These are phyloP conservation scores for Tricholoma hemisulphureum DNA, from an alignment of 768 basidiomycete genomes.

Conservation along the genomic window DNA sequence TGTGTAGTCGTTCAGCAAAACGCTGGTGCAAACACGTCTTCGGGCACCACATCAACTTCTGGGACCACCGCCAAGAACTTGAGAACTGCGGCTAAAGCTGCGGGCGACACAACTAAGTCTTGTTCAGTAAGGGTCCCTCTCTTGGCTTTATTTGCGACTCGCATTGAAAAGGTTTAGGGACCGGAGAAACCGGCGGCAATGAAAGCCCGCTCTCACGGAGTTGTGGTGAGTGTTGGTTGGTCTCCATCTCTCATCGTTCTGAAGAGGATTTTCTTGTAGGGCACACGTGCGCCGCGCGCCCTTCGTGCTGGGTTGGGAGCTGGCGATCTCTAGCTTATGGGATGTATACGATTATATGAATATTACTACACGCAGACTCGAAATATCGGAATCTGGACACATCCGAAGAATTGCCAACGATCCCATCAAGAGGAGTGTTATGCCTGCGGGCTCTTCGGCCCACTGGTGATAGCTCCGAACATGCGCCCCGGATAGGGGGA, in stretches of 20 bases:
- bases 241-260: neutral
- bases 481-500: no score
- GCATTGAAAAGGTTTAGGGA: neutral
- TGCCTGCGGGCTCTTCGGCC: no score
- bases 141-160: conserved; percentile 8
- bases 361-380: no score
- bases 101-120: neutral
- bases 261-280: conserved; percentile 23
- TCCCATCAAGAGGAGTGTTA: no score
- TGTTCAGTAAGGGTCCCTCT: conserved; percentile 5
- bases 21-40: conserved; percentile 14
- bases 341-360: conserved; percentile 19
- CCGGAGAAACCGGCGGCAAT: conserved; percentile 4
- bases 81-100: conserved; percentile 7
- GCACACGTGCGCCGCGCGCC: conserved; percentile 41
- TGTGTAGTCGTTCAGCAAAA: conserved; percentile 49
- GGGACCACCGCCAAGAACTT: conserved; percentile 17
- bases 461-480: no score
- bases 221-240: conserved; percentile 16
- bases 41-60: conserved; percentile 10
- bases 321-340: conserved; percentile 18
- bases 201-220: conserved; percentile 16
- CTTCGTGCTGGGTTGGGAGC: conserved; percentile 28
- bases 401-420: no score
- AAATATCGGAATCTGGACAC: no score